Conservation (phyloP, 2,329 filamentous ascomycete species). For the Alternaria sp. region DNA sequence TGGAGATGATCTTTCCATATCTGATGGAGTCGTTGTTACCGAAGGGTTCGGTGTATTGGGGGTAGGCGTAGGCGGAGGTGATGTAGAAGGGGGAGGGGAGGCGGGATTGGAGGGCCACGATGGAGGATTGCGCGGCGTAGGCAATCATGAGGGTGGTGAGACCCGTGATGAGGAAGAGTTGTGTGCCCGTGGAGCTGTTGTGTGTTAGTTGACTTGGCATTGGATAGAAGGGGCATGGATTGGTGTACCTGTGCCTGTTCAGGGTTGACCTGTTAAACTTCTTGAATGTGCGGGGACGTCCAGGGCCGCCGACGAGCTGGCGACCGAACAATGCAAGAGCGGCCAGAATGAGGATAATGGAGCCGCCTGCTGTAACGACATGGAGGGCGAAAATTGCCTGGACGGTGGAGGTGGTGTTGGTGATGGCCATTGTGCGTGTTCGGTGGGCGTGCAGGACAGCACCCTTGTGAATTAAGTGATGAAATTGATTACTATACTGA, state of each 20-base stretch:
- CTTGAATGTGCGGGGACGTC: constrained; percentile 13
- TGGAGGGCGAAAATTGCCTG: constrained; percentile 26
- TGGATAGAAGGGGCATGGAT: too few species aligned
- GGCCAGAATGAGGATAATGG: constrained; percentile 16
- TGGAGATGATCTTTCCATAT: constrained; percentile 20
- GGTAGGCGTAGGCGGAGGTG: constrained; percentile 23
- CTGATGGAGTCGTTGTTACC: background rate
- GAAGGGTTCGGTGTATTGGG: constrained; percentile 8
- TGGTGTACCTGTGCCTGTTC: constrained; percentile 4
- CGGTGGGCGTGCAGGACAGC: background rate
- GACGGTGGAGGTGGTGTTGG: constrained; percentile 19
- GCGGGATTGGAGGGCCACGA: constrained; percentile 20
- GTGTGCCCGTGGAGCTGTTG: constrained; percentile 13
- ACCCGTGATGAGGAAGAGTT: constrained; percentile 22
- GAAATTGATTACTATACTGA: background rate
- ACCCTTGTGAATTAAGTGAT: background rate
- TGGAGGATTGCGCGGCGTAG: constrained; percentile 21
- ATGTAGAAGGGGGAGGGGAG: constrained; percentile 19
- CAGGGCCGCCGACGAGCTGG: constrained; percentile 16
- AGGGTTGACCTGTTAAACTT: constrained; percentile 6
- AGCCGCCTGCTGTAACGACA: constrained; percentile 18
- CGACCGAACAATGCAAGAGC: constrained; percentile 3
- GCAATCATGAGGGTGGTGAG: constrained; percentile 21
- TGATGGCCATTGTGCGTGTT: constrained; percentile 13
- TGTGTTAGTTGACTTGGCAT: background rate